A percentile compares a stretch with the other conserved stretches of the same genome.
phyloP scores from a whole-genome alignment of 2,329 filamentous ascomycete species.

The Nectriaceae sp. region DNA sequence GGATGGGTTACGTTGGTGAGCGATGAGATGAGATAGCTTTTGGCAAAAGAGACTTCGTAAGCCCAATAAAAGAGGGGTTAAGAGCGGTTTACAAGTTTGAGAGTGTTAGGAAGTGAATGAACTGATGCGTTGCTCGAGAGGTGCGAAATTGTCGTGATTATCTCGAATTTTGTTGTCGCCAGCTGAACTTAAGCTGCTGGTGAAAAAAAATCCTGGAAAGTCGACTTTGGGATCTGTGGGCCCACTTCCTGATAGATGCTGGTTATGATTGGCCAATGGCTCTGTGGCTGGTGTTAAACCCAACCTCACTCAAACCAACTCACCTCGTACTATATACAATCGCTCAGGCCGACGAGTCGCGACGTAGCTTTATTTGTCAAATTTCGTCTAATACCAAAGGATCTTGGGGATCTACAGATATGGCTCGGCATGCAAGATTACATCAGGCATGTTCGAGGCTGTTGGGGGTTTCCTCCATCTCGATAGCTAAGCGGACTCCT shows the following conservation, averaged over 20 bases:
- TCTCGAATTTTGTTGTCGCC: conserved; percentile 15
- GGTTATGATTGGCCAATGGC: conserved; percentile 19
- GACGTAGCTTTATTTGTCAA: too few species aligned
- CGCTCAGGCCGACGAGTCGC: too few species aligned
- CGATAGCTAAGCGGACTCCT: background rate
- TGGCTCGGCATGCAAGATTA: conserved; percentile 1
- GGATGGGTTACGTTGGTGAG: conserved; percentile 6
- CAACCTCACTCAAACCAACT: conserved; percentile 10
- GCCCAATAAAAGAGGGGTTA: too few species aligned
- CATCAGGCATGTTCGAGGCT: conserved; percentile 9
- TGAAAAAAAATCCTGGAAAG: conserved; percentile 14
- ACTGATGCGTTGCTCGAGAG: background rate
- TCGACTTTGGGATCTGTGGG: conserved; percentile 16
- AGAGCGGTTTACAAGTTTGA: too few species aligned
- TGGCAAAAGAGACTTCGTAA: too few species aligned
- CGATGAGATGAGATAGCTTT: conserved; percentile 3
- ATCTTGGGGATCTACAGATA: too few species aligned
- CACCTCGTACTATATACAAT: too few species aligned
- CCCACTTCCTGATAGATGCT: conserved; percentile 7
- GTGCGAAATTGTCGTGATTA: conserved; percentile 6
- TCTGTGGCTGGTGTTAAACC: conserved; percentile 9
- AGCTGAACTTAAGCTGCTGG: conserved; percentile 3
- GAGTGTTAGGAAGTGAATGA: too few species aligned
- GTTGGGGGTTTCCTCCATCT: conserved; percentile 6
- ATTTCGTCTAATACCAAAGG: too few species aligned